phyloP scores from a whole-genome alignment of 352 stramenopile genomes.

The Phytophthora lateralis region DNA sequence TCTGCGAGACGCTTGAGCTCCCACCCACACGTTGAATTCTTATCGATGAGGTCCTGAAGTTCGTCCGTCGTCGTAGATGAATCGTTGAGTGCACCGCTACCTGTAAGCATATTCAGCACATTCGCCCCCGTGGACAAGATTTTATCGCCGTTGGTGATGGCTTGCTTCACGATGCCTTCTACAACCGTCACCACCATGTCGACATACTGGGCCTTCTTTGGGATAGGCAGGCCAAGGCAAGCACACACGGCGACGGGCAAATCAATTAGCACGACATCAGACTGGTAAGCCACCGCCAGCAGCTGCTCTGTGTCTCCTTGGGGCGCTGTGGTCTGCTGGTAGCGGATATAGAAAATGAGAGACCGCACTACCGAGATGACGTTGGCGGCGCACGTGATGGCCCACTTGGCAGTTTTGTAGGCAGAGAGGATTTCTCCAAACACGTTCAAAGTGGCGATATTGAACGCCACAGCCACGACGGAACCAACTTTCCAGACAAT shows the following conservation, averaged over 20 bases:
- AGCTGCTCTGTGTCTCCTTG: slow-evolving; percentile 11
- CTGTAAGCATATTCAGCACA: not conserved
- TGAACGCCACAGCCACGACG: slow-evolving; percentile 39
- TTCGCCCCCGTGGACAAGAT: not conserved
- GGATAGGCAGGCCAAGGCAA: slow-evolving; percentile 3
- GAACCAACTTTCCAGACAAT: slow-evolving; percentile 31
- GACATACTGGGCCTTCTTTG: not conserved
- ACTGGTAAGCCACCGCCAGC: slow-evolving; percentile 16
- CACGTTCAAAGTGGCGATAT: slow-evolving; percentile 30
- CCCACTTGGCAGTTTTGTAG: slow-evolving; percentile 14
- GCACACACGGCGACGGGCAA: slow-evolving; percentile 19
- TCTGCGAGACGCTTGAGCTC: slow-evolving; percentile 6
- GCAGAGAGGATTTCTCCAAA: slow-evolving; percentile 24
- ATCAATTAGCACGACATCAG: slow-evolving; percentile 31
- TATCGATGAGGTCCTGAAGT: slow-evolving; percentile 2
- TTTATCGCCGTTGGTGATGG: slow-evolving; percentile 16
- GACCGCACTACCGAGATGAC: slow-evolving; percentile 8
- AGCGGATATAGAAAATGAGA: slow-evolving; percentile 30
- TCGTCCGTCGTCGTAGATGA: not conserved
- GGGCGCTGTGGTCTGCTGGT: slow-evolving; percentile 11
- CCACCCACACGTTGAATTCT: not conserved
- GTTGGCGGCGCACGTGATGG: slow-evolving; percentile 18
- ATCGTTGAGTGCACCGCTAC: not conserved
- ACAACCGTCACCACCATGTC: slow-evolving; percentile 1
- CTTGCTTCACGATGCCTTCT: slow-evolving; percentile 12